Conservation (phyloP, 495 filamentous ascomycete genomes). For the Aspergillus funiculosus region DNA sequence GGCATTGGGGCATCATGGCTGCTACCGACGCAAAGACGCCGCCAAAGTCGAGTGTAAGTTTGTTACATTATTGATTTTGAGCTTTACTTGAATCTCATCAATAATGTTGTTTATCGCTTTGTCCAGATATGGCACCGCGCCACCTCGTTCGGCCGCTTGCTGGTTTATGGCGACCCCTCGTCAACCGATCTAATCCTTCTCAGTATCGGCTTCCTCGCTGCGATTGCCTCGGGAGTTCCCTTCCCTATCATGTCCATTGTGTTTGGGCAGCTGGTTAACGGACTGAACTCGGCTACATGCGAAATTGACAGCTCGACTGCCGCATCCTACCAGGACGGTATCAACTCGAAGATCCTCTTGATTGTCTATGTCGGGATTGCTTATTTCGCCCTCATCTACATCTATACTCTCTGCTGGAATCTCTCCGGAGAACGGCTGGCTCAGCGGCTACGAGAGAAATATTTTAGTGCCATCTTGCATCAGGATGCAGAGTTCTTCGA, state of each 20-base stretch:
- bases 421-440: slow-evolving; percentile 57
- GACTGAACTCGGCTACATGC: slow-evolving; percentile 32
- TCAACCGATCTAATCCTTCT: slow-evolving; percentile 26
- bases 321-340: slow-evolving; percentile 16
- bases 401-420: slow-evolving; percentile 50
- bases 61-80: too few relatives aligned
- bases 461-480: slow-evolving; percentile 50
- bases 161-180: slow-evolving; percentile 1
- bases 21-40: too few relatives aligned
- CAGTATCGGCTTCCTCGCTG: slow-evolving; percentile 41
- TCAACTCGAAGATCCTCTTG: slow-evolving; percentile 49
- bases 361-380: slow-evolving; percentile 59
- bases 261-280: slow-evolving; percentile 60
- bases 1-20: too few relatives aligned
- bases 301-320: slow-evolving; percentile 9
- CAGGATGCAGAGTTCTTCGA: slow-evolving; percentile 60
- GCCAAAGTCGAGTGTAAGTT: too few relatives aligned
- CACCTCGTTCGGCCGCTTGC: slow-evolving; percentile 9
- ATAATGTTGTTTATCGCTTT: too few relatives aligned
- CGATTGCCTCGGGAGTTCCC: slow-evolving; percentile 57
- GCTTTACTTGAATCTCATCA: too few relatives aligned
- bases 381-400: slow-evolving; percentile 55
- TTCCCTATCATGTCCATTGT: slow-evolving; percentile 64
- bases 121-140: too few relatives aligned
- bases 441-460: slow-evolving; percentile 52